A percentile compares a stretch with the other conserved stretches of the same genome.
Evolutionary conservation across 1,284 basidiomycete genomes (phyloP).

Genomic region (Serendipita sp.): DNA sequence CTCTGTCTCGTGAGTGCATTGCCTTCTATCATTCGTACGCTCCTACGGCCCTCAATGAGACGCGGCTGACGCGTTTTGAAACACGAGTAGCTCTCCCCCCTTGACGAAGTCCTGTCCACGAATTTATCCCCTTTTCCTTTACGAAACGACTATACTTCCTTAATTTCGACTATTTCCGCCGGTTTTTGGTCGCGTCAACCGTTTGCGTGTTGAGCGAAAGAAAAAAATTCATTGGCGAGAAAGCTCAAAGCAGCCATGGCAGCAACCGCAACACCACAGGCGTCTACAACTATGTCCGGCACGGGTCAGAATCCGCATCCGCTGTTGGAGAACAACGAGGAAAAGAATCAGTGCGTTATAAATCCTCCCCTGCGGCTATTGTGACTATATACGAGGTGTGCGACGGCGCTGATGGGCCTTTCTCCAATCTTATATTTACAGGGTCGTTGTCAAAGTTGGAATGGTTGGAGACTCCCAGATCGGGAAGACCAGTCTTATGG

Average conservation of each 20-base stretch:
- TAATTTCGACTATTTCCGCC: neutral
- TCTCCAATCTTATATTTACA: slow-evolving; percentile 21
- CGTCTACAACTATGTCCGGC: neutral
- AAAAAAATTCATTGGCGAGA: too few species aligned
- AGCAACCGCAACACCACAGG: neutral
- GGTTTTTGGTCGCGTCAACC: slow-evolving; percentile 3
- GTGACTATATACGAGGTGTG: too few species aligned
- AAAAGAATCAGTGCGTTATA: slow-evolving; percentile 51
- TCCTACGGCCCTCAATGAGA: too few species aligned
- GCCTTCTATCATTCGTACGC: too few species aligned
- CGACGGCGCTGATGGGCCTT: neutral
- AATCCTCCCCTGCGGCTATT: too few species aligned
- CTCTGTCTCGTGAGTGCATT: too few species aligned
- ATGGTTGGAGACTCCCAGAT: slow-evolving; percentile 99
- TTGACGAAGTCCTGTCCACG: too few species aligned
- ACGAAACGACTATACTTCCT: neutral
- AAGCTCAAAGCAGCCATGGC: neutral
- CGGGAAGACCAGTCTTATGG: slow-evolving; percentile 96
- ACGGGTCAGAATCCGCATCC: slow-evolving; percentile 17
- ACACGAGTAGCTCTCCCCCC: too few species aligned
- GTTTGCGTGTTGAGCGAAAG: neutral
- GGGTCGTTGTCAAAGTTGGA: slow-evolving; percentile 93
- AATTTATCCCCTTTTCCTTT: too few species aligned
- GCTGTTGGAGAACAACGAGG: slow-evolving; percentile 47
- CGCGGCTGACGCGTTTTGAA: too few species aligned